Evolutionary conservation across 345 rosid genomes (phyloP).

Genomic region (Clarkia xantiana): DNA sequence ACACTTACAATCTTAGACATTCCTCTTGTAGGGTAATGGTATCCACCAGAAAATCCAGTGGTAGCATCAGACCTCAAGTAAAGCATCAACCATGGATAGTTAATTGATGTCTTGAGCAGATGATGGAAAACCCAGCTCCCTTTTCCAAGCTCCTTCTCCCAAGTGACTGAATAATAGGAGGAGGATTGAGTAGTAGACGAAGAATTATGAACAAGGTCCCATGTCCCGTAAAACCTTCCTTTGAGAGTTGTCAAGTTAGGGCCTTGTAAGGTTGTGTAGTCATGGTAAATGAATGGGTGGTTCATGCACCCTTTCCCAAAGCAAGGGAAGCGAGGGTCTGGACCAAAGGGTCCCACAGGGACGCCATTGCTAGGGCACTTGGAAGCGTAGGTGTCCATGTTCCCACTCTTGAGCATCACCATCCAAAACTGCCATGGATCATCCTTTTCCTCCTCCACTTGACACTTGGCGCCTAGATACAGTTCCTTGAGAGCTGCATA

Average conservation of each 20-base stretch:
- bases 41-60: conserved; percentile 59
- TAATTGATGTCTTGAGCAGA: conserved; percentile 45
- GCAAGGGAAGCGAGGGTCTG: conserved; percentile 48
- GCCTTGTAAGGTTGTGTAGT: conserved; percentile 35
- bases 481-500: conserved; percentile 64
- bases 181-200: too few species aligned
- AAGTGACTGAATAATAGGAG: conserved; percentile 49
- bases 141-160: conserved; percentile 59
- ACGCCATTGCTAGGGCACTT: conserved; percentile 57
- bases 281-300: conserved; percentile 50
- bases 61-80: conserved; percentile 87
- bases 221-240: conserved; percentile 70
- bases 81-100: conserved; percentile 84
- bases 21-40: conserved; percentile 66
- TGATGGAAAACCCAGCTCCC: conserved; percentile 70
- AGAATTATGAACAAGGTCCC: conserved; percentile 40
- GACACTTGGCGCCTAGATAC: conserved; percentile 52
- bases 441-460: conserved; percentile 40
- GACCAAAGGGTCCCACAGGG: conserved; percentile 31
- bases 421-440: conserved; percentile 85
- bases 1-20: conserved; percentile 50
- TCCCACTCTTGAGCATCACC: conserved; percentile 86
- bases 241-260: conserved; percentile 9
- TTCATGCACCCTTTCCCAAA: conserved; percentile 77
- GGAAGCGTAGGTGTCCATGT: conserved; percentile 50